Evolutionary conservation across 1,284 basidiomycete species (phyloP).

Genomic region (Tilletia horrida): DNA sequence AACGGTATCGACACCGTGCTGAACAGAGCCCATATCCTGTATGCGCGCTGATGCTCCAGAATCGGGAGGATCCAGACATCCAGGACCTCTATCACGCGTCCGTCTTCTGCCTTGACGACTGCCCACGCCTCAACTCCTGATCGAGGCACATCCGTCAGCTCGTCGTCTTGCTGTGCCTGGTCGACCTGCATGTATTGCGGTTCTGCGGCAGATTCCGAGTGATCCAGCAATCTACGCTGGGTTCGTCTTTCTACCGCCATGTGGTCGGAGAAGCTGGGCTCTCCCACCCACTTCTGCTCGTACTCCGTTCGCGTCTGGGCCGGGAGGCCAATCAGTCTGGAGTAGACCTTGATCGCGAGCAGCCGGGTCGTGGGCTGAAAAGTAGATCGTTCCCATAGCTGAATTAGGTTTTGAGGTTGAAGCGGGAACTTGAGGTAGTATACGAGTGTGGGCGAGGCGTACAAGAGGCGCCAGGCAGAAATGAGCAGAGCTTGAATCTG

Average conservation of each 20-base stretch:
- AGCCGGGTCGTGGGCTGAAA: constrained; percentile 28
- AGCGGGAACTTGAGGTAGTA: neutral
- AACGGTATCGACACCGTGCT: constrained; percentile 12
- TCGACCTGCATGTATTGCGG: neutral
- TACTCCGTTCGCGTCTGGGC: constrained; percentile 29
- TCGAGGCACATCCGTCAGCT: neutral
- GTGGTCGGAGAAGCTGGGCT: constrained; percentile 16
- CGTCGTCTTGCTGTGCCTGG: constrained; percentile 2
- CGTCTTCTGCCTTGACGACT: neutral
- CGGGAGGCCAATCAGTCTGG: constrained; percentile 32
- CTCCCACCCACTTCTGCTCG: constrained; percentile 25
- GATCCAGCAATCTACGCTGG: too few relatives aligned
- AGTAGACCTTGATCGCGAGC: constrained; percentile 37
- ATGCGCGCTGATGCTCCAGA: constrained; percentile 23
- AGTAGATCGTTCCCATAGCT: constrained; percentile 21
- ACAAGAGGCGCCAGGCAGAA: constrained; percentile 25
- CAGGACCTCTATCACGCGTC: constrained; percentile 17
- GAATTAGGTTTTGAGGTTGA: constrained; percentile 27
- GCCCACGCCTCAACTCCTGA: constrained; percentile 11
- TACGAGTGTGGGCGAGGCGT: constrained; percentile 23
- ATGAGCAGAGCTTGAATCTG: constrained; percentile 24
- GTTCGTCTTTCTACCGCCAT: neutral
- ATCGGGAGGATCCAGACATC: constrained; percentile 36
- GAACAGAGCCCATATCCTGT: neutral
- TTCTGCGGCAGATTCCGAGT: too few relatives aligned